These are phyloP conservation scores for Thyridium curvatum DNA, from an alignment of 2,329 filamentous ascomycete genomes.

Conservation along the genomic window DNA sequence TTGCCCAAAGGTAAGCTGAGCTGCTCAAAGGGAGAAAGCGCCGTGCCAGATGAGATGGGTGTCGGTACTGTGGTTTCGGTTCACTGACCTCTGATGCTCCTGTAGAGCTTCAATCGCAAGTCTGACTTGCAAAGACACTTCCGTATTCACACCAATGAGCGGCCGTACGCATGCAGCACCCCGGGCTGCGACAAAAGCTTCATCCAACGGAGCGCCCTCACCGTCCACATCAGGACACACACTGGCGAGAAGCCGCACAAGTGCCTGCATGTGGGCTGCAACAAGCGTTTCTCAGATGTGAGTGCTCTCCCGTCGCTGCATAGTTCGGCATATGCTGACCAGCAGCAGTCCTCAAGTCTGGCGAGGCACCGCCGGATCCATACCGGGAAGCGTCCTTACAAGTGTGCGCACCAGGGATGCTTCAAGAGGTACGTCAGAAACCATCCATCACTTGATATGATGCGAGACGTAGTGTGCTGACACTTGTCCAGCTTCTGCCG, in stretches of 20 bases:
- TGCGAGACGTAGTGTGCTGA: constrained; percentile 5
- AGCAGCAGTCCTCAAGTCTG: constrained; percentile 53
- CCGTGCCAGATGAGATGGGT: constrained; percentile 14
- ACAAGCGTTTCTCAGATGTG: constrained; percentile 66
- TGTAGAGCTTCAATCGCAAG: constrained; percentile 67
- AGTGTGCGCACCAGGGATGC: constrained; percentile 55
- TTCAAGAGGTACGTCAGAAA: constrained; percentile 46
- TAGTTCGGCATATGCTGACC: constrained; percentile 19
- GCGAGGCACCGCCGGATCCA: constrained; percentile 61
- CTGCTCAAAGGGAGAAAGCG: constrained; percentile 59
- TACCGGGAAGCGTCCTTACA: constrained; percentile 61
- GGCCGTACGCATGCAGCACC: constrained; percentile 56
- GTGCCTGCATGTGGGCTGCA: constrained; percentile 59
- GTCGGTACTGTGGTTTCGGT: neutral
- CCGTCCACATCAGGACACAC: constrained; percentile 68
- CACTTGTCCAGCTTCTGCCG: constrained; percentile 51
- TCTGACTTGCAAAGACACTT: constrained; percentile 66
- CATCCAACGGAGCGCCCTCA: constrained; percentile 64
- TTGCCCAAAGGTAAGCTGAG: constrained; percentile 12
- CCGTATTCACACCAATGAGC: constrained; percentile 66
- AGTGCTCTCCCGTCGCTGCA: constrained; percentile 18
- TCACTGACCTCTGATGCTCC: constrained; percentile 10
- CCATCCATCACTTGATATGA: too few relatives aligned
- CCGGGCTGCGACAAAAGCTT: constrained; percentile 63
- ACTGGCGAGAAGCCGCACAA: constrained; percentile 77